Evolutionary conservation across 1,284 basidiomycete genomes (phyloP).

Genomic region (Rhodotorula mucilaginosa): DNA sequence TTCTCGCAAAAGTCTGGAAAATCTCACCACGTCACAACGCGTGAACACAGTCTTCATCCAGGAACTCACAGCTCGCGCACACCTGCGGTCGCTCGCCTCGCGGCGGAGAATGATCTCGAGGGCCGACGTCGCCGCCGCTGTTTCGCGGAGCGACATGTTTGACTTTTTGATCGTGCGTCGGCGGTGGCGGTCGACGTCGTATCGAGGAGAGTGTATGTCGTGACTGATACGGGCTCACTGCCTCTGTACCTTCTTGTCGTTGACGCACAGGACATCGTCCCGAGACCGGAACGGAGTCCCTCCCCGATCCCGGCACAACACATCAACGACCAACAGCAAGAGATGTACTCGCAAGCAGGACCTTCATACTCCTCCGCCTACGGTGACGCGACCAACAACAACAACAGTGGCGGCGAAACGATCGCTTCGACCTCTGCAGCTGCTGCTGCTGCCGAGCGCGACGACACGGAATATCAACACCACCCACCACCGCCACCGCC

Average conservation of each 20-base stretch:
- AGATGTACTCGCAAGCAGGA: not conserved
- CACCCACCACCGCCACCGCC: too few relatives aligned
- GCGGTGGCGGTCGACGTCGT: too few relatives aligned
- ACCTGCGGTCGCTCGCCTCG: slow-evolving; percentile 87
- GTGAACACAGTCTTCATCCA: slow-evolving; percentile 75
- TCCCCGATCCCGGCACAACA: not conserved
- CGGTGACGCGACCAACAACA: not conserved
- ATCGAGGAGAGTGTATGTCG: too few relatives aligned
- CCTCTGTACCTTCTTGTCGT: too few relatives aligned
- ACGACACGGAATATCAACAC: too few relatives aligned
- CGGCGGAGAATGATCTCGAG: slow-evolving; percentile 86
- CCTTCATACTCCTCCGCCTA: not conserved
- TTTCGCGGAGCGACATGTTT: slow-evolving; percentile 69
- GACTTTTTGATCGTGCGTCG: slow-evolving; percentile 53
- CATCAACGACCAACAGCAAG: not conserved
- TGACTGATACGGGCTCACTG: too few relatives aligned
- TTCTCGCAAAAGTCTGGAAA: not conserved
- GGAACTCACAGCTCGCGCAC: slow-evolving; percentile 88
- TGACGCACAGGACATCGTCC: slow-evolving; percentile 66
- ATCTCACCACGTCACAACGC: not conserved
- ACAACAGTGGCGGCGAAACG: not conserved
- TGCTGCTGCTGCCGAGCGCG: not conserved
- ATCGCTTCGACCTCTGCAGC: not conserved
- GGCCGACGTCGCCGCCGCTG: slow-evolving; percentile 83
- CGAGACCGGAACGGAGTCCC: slow-evolving; percentile 62